These are phyloP conservation scores for Zoysia pacifica DNA, from an alignment of 176 grass and related monocot species.

Conservation along the genomic window DNA sequence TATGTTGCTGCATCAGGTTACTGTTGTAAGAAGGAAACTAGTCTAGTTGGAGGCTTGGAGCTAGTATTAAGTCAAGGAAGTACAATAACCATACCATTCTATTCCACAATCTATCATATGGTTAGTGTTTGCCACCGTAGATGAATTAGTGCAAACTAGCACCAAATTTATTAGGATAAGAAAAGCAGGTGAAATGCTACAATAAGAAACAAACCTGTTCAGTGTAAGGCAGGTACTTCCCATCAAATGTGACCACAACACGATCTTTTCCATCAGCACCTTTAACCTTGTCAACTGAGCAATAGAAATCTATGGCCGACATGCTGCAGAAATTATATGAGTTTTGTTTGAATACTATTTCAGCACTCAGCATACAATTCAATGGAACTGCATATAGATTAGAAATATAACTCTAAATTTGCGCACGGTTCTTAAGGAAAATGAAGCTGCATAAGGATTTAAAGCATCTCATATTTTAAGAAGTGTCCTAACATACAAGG, in stretches of 20 bases:
- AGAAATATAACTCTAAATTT: background rate
- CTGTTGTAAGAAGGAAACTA: background rate
- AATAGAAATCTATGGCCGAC: conserved; percentile 96
- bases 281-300: conserved; percentile 89
- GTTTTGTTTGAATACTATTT: background rate
- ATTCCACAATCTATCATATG: background rate
- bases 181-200: background rate
- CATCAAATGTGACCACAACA: conserved; percentile 87
- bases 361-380: background rate
- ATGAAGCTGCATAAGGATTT: background rate
- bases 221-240: conserved; percentile 88
- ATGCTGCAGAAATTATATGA: conserved; percentile 49
- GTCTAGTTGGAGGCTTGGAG: background rate
- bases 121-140: background rate
- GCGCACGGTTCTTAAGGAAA: background rate
- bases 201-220: conserved; percentile 72
- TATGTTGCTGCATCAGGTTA: no score
- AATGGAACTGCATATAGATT: background rate
- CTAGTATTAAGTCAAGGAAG: background rate
- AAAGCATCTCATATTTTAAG: conserved; percentile 2
- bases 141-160: background rate
- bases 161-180: background rate
- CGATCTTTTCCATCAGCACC: conserved; percentile 80
- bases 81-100: background rate
- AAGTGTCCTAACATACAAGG: background rate